These are phyloP conservation scores for Candida glaebosa DNA, from an alignment of 805 yeast species.

Conservation along the genomic window DNA sequence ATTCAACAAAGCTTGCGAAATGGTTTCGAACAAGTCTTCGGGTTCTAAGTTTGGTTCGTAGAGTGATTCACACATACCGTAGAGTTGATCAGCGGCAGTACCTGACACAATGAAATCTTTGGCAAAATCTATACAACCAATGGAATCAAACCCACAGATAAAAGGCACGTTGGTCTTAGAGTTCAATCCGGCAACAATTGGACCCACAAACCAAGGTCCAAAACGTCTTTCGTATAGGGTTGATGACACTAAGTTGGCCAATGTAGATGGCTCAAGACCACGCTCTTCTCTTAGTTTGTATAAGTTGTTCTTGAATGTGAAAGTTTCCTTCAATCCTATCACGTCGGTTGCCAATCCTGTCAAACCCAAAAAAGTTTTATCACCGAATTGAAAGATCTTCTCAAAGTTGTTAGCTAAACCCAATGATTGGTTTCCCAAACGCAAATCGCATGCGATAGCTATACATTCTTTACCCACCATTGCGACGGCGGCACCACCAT, in stretches of 20 bases:
- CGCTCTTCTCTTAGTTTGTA: conserved; percentile 92
- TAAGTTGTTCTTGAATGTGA: conserved; percentile 80
- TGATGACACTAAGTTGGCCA: conserved; percentile 88
- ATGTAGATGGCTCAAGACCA: conserved; percentile 85
- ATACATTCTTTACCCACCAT: conserved; percentile 99
- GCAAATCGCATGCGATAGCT: conserved; percentile 93
- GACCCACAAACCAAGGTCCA: conserved; percentile 97
- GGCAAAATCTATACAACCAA: conserved; percentile 95
- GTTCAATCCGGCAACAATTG: conserved; percentile 92
- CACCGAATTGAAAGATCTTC: conserved; percentile 80
- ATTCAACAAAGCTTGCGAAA: conserved; percentile 86
- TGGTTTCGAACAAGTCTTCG: conserved; percentile 93
- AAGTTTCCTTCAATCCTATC: conserved; percentile 73
- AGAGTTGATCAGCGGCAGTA: conserved; percentile 93
- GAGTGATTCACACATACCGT: conserved; percentile 97
- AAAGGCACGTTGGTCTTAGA: conserved; percentile 81
- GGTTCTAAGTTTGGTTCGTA: conserved; percentile 94
- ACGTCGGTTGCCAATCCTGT: conserved; percentile 97
- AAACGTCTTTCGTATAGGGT: conserved; percentile 87
- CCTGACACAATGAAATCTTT: conserved; percentile 94
- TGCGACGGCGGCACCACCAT: conserved; percentile 95
- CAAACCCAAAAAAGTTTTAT: conserved; percentile 79
- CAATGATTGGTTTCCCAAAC: conserved; percentile 89
- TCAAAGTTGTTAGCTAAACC: conserved; percentile 93
- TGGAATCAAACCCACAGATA: conserved; percentile 91